These are phyloP conservation scores for Xylaria multiplex DNA, from an alignment of 2,329 filamentous ascomycete species.

Conservation along the genomic window DNA sequence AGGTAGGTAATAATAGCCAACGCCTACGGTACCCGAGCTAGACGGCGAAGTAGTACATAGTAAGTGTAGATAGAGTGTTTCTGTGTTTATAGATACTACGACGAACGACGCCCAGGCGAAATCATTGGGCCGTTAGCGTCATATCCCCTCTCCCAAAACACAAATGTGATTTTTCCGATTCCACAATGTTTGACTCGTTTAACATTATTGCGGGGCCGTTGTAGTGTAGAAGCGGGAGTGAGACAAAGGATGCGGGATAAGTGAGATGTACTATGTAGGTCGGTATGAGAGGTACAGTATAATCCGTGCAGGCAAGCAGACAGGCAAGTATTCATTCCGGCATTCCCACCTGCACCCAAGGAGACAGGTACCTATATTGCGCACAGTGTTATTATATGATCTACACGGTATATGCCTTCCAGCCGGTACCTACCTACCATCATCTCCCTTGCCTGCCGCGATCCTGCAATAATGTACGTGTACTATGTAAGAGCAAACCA, in stretches of 20 bases:
- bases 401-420: constrained; percentile 14
- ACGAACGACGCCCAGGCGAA: constrained; percentile 4
- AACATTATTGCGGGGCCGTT: background rate
- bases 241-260: no score
- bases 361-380: no score
- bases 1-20: background rate
- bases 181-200: constrained; percentile 3
- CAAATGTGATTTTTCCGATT: constrained; percentile 6
- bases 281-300: no score
- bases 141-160: background rate
- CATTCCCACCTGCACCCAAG: no score
- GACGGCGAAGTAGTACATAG: background rate
- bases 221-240: background rate
- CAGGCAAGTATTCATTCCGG: no score
- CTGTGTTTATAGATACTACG: background rate
- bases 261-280: no score
- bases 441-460: constrained; percentile 4
- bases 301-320: no score
- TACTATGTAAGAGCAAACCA: background rate
- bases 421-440: constrained; percentile 6
- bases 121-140: constrained; percentile 2
- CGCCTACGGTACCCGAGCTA: background rate
- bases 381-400: background rate
- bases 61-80: background rate
- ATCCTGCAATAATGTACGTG: background rate